A percentile compares a stretch with the other conserved stretches of the same genome.
phyloP scores from a whole-genome alignment of 106 monocot genomes.

The Allium cepa region DNA sequence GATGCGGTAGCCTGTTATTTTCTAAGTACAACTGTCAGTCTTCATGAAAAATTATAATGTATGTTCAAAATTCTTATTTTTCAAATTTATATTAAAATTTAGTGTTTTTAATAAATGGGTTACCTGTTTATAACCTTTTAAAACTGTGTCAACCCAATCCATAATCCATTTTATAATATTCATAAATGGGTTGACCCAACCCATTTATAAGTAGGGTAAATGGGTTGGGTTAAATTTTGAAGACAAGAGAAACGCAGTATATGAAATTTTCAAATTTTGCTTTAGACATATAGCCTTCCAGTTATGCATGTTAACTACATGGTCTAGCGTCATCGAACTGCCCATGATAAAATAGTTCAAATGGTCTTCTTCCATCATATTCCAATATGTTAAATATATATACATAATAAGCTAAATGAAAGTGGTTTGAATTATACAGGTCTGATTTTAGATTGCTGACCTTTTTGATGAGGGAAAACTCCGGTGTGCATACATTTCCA shows the following conservation, averaged over 20 bases:
- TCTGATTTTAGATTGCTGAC: constrained; percentile 9
- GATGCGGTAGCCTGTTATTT: too few relatives aligned
- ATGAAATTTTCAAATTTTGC: not conserved
- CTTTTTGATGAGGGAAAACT: constrained; percentile 96
- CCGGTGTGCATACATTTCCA: constrained; percentile 94
- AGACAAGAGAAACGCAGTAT: not conserved
- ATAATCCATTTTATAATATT: too few relatives aligned
- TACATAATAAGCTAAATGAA: not conserved
- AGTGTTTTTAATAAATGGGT: too few relatives aligned
- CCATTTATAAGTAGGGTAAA: too few relatives aligned
- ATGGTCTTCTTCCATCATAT: constrained; percentile 86
- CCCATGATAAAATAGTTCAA: constrained; percentile 93
- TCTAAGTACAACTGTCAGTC: too few relatives aligned
- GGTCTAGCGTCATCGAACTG: constrained; percentile 96
- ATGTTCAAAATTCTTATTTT: too few relatives aligned
- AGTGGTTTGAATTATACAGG: not conserved
- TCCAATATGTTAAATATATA: not conserved
- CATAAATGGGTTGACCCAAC: too few relatives aligned
- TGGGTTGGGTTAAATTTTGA: too few relatives aligned
- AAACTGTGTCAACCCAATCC: too few relatives aligned
- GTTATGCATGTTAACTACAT: constrained; percentile 50
- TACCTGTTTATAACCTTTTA: too few relatives aligned
- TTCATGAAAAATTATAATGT: too few relatives aligned
- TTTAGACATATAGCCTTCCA: constrained; percentile 50
- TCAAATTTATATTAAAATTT: too few relatives aligned